These are phyloP conservation scores for Suillus plorans DNA, from an alignment of 768 basidiomycete species.

Conservation along the genomic window DNA sequence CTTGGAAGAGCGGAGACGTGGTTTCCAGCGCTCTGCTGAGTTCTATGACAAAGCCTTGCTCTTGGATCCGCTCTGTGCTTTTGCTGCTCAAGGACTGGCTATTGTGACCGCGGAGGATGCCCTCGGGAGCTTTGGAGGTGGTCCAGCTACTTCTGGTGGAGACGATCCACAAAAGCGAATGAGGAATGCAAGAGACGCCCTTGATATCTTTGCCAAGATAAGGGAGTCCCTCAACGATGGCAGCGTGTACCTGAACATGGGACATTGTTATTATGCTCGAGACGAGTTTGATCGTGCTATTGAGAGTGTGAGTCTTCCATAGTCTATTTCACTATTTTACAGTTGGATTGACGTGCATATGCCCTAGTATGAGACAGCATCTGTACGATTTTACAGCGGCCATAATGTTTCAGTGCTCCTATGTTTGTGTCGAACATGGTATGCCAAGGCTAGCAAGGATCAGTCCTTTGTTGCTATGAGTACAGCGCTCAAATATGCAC, in stretches of 20 bases:
- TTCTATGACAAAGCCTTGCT: constrained; percentile 91
- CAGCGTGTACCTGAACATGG: constrained; percentile 94
- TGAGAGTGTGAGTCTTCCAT: constrained; percentile 69
- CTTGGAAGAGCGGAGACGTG: constrained; percentile 63
- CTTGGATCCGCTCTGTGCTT: constrained; percentile 81
- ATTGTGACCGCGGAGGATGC: constrained; percentile 94
- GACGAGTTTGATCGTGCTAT: constrained; percentile 97
- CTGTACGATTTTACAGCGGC: constrained; percentile 69
- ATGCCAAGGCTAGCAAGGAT: constrained; percentile 89
- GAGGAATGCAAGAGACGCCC: constrained; percentile 80
- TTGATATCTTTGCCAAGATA: constrained; percentile 88
- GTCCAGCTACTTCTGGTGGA: constrained; percentile 42
- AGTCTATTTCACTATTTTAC: not conserved
- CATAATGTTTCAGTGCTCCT: constrained; percentile 76
- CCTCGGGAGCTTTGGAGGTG: constrained; percentile 64
- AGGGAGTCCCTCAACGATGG: constrained; percentile 81
- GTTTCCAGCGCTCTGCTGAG: constrained; percentile 82
- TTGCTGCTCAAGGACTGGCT: constrained; percentile 94
- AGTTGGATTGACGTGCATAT: not conserved
- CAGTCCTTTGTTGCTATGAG: constrained; percentile 80
- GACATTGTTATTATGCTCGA: constrained; percentile 89
- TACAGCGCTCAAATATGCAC: constrained; percentile 80
- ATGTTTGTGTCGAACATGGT: constrained; percentile 91
- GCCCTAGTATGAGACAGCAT: constrained; percentile 87
- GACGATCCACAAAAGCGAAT: constrained; percentile 69